Base-by-base conservation (phyloP, 495 filamentous ascomycete species). In the Penicillium antarcticum region DNA sequence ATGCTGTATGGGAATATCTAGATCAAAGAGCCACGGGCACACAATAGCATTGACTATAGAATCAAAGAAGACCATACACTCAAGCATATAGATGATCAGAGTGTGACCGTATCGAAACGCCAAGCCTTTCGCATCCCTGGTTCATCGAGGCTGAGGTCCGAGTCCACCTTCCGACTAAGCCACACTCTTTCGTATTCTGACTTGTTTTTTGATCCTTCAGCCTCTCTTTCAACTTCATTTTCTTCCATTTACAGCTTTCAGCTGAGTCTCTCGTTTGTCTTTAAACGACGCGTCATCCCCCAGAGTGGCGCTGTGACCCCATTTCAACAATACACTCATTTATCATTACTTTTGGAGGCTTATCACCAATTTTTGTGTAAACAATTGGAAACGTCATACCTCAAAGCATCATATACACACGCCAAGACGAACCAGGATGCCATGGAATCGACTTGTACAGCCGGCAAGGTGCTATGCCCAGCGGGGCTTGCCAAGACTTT, bases 381-480 rank as follows among this genome's bases (percentile, higher is more conserved):
- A 6, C 7, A 6, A 9, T 29, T 29, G 26, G 26, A 29, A 9
- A 7, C 26, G 1, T 29, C 39, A 45, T 12, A 8, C 23, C 19
- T 18, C 17, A 18, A 16, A 14, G 38, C 37, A 39, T 10, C 14
- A 6, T n/a, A 16, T 23, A 26, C 31, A 18, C 13, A 19, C 48
- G 48, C 39, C 48, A 51, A 51, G 38, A 49, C 37, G 12, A 42
- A 24, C 11, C 58, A 57, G 29, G 36, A 64, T 66, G 63, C 37
- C 53, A 46, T 61, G 49, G 58, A 55, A 41, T 14, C 41, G 61
- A 42, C 49, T 67, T 26, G 45, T 45, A 19, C 64, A 63, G 42
- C 59, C 64, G 33, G 37, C 63, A 14, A 43, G 58, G 24, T 46
- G 51, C 21, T 52, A 54, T 42, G 51, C 60, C 43, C 62, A 57